These are phyloP conservation scores for Populus hybrid DNA, from an alignment of 441 rosid genomes.

Conservation along the genomic window DNA sequence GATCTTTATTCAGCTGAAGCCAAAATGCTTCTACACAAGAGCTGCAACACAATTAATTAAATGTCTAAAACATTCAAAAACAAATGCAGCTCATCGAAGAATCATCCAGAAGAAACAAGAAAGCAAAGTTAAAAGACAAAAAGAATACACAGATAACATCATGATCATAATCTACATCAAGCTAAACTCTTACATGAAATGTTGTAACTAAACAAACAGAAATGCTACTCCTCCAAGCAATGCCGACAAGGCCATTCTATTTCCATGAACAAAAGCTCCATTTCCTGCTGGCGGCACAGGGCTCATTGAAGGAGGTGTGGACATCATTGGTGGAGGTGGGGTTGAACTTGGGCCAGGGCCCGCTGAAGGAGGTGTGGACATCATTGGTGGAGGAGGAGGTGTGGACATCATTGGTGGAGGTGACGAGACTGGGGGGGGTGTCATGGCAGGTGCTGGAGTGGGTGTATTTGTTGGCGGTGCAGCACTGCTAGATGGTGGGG, in stretches of 20 bases:
- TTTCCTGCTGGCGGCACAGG: background rate
- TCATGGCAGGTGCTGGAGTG: no score
- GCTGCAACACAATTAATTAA: conserved; percentile 14
- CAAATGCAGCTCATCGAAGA: conserved; percentile 30
- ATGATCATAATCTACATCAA: conserved; percentile 16
- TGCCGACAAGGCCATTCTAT: conserved; percentile 24
- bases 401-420: background rate
- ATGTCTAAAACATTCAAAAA: conserved; percentile 20
- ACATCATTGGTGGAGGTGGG: no score
- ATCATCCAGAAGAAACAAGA: conserved; percentile 17
- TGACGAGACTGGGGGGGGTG: background rate
- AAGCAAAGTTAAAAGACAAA: background rate
- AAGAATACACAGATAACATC: conserved; percentile 34
- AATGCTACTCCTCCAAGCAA: conserved; percentile 35
- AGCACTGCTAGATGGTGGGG: conserved; percentile 19
- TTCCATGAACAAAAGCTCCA: conserved; percentile 27
- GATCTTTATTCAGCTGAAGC: conserved; percentile 29
- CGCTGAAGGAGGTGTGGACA: background rate
- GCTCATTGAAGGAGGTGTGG: no score
- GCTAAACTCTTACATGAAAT: background rate
- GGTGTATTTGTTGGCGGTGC: background rate
- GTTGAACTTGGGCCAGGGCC: background rate
- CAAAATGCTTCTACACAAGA: conserved; percentile 26
- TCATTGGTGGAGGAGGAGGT: background rate
- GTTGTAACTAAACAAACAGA: conserved; percentile 27